Conservation (phyloP, 2,329 filamentous ascomycete species). For the Penicillium occitanis region DNA sequence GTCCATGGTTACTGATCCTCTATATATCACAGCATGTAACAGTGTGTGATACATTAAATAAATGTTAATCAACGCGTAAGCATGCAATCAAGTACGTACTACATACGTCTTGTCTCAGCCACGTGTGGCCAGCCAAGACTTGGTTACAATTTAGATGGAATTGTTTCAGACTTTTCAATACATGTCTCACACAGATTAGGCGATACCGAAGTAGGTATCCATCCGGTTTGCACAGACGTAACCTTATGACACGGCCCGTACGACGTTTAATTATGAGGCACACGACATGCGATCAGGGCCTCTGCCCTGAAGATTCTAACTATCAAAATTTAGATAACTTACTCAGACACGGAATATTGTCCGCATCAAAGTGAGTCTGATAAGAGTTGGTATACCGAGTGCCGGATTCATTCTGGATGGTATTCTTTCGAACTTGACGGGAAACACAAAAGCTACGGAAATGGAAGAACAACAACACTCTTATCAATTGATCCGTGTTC, state of each 20-base stretch:
- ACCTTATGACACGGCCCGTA: background rate
- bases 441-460: background rate
- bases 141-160: background rate
- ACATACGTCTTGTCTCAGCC: background rate
- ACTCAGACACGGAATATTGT: background rate
- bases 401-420: background rate
- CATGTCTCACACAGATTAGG: background rate
- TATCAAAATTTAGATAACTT: background rate
- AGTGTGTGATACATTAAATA: background rate
- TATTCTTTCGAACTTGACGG: background rate
- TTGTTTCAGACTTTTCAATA: conserved; percentile 7
- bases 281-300: background rate
- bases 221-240: background rate
- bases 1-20: background rate
- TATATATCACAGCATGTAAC: background rate
- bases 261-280: background rate
- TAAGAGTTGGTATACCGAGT: background rate
- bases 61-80: background rate
- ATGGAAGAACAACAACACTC: background rate
- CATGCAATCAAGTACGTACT: background rate
- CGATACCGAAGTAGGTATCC: background rate
- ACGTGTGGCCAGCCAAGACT: background rate
- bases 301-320: background rate
- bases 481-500: background rate
- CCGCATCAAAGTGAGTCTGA: background rate